Conservation (phyloP, 2,329 filamentous ascomycete genomes). For the Beauveria sp. region DNA sequence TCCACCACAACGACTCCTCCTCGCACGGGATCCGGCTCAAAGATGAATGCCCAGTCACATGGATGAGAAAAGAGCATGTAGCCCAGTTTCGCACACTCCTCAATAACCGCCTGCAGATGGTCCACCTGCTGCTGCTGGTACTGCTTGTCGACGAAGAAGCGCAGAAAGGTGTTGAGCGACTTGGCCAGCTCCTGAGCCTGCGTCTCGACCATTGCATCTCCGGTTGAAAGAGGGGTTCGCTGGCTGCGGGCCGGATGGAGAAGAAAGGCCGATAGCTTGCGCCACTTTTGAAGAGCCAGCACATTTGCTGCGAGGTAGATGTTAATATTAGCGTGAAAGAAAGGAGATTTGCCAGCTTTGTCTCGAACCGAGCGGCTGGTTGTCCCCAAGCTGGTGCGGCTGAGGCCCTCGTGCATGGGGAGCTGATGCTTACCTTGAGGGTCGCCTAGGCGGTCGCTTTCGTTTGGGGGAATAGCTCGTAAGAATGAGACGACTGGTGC, state of each 20-base stretch:
- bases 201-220: constrained; percentile 21
- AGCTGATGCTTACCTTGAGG: constrained; percentile 22
- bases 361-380: too few species aligned
- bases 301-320: constrained; percentile 16
- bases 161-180: constrained; percentile 27
- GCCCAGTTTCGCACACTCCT: constrained; percentile 33
- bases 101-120: constrained; percentile 31
- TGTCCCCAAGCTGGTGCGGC: too few species aligned
- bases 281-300: constrained; percentile 33
- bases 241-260: constrained; percentile 31
- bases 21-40: constrained; percentile 8
- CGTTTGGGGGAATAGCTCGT: constrained; percentile 20
- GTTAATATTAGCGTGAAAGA: neutral
- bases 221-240: constrained; percentile 27
- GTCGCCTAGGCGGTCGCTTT: constrained; percentile 17
- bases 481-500: constrained; percentile 23
- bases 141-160: constrained; percentile 24
- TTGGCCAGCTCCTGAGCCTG: constrained; percentile 25
- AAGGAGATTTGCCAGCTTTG: neutral
- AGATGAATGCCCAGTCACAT: constrained; percentile 28
- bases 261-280: constrained; percentile 34
- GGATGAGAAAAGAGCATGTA: constrained; percentile 38
- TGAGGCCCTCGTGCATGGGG: neutral
- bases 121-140: constrained; percentile 25
- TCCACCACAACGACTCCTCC: constrained; percentile 18